Evolutionary conservation across 1,284 basidiomycete species (phyloP), one percentile per base, ranked within the genome.

Genomic region (Malassezia furfur): DNA sequence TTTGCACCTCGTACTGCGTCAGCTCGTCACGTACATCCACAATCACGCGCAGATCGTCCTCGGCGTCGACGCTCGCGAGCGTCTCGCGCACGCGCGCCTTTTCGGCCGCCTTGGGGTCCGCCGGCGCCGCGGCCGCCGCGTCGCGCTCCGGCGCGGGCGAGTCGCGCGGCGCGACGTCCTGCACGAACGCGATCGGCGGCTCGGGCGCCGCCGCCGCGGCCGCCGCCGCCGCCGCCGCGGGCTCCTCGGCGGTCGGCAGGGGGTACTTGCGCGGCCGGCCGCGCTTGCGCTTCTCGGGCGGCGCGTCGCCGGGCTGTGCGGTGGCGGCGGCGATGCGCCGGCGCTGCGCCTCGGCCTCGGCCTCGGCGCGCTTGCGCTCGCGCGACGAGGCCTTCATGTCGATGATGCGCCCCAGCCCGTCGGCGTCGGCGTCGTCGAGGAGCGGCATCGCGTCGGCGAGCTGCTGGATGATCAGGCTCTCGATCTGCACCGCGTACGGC

Each of bases 1-100:
- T 87, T 76, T 96, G 93, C n/a, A 98, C 88, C 76, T 98, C 91
- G 74, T 98, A 88, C 88, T 94, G 76, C 49, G 17, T 21, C 25
- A 25, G 34, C 14, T n/a, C n/a, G 2, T 10, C 41, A 44, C 41
- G 41, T 40, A 40, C 38, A 15, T 70, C 68, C 11, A 73, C 64
- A 43, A 68, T 68, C 36, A 72, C 70, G 10, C 69, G 59, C 40
- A 73, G 37, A 43, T 71, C 70, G 32, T 71, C 70, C 53, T 73
- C 69, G 15, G 55, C 60, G 11, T 66, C 65, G 7, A 57, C 31
- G 14, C 34, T 41, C 34, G 61, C 62, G 17, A 68, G 48, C 19
- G 54, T 56, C n/a, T 54, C 28, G 22, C 48, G 54, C 25, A 56
- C 44, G 22, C 43, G 49, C 38, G 54, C 43, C 31, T 56, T 56